These are phyloP conservation scores for Eucalyptus cloeziana DNA, from an alignment of 345 rosid genomes.

Conservation along the genomic window DNA sequence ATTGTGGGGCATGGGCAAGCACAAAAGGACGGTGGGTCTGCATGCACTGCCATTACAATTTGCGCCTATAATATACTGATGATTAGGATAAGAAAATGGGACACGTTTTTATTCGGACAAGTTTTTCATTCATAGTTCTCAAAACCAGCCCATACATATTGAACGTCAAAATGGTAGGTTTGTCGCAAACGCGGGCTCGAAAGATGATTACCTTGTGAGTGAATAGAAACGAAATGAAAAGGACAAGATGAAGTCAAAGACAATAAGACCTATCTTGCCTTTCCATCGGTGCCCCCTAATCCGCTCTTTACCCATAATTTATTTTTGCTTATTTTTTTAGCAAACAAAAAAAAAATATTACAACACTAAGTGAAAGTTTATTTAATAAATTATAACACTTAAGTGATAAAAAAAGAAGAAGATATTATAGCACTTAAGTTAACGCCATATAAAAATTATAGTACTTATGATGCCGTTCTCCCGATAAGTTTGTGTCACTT, in stretches of 20 bases:
- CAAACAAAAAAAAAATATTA: no score
- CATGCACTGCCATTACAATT: not conserved
- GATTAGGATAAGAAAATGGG: not conserved
- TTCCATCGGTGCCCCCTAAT: not conserved
- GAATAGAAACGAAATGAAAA: not conserved
- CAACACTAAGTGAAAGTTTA: no score
- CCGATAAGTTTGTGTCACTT: not conserved
- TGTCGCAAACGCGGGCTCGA: rapidly evolving
- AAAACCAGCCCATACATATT: not conserved
- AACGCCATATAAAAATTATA: not conserved
- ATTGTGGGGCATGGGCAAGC: not conserved
- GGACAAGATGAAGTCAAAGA: not conserved
- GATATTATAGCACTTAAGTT: not conserved
- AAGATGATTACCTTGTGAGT: not conserved
- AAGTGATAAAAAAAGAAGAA: not conserved
- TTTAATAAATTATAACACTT: not conserved
- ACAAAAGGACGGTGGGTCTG: not conserved
- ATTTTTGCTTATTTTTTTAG: no score
- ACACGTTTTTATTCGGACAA: not conserved
- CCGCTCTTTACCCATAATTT: no score
- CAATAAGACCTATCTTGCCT: not conserved
- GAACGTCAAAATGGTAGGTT: not conserved
- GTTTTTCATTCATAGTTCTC: not conserved
- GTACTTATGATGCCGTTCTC: not conserved
- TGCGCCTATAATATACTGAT: no score